Evolutionary conservation across 148 eudicot species (phyloP), one percentile per base, ranked within the genome.

Genomic region (Vaccinium vitisidaea): DNA sequence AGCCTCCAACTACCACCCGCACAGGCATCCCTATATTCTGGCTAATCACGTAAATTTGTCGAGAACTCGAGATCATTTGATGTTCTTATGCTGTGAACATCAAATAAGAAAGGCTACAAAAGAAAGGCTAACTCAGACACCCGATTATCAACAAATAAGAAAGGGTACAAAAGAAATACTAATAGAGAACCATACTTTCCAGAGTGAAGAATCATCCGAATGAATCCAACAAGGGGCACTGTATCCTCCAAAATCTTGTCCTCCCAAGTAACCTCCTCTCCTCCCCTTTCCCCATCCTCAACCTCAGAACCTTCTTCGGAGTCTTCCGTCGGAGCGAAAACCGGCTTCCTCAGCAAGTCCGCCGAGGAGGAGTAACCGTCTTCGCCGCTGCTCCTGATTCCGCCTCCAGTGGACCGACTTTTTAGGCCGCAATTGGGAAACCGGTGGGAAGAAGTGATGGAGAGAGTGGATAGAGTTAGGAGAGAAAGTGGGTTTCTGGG

Each of bases 161-260:
- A 43, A 43, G 46, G 46, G 7, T 43, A 5, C 6, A 43, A 43
- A 43, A 43, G 46, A 43, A 43, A 36, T 36, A 36, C 6, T 18
- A 50, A 13, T 14, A 8, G 25, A 78, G 27, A 14, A 14, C 18
- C 93, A 85, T 86, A 94, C 99, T 89, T 94, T 83, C 97, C 95
- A 23, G 98, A 93, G 89, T 94, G 98, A 88, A 96, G 97, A 96
- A 96, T 86, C 98, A 93, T 96, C 85, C 97, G 90, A 30, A 91
- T 97, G 84, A 94, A 92, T 19, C 97, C 97, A 87, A 95, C 99
- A 71, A 96, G 92, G 2, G 99, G 99, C 56, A 93, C 98, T 70
- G 98, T 96, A 36, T 91, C 97, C 88, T 92, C 92, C 86, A 95
- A 88, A 87, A 97, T 97, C 88, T 89, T 91, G 81, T 95, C 96